phyloP scores from a whole-genome alignment of 257 asterid species.

The Solanum medicagineum region DNA sequence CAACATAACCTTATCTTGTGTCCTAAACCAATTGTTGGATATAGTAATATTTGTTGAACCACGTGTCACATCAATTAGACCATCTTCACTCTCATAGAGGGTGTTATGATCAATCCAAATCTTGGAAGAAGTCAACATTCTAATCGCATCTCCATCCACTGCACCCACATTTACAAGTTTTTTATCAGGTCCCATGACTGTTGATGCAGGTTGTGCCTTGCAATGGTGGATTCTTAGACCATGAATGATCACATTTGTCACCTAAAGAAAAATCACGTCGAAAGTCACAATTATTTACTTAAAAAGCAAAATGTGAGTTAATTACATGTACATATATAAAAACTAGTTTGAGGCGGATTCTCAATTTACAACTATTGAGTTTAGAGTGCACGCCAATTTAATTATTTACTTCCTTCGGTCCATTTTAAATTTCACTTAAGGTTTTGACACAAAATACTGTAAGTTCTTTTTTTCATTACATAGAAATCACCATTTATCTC shows the following conservation, averaged over 20 bases:
- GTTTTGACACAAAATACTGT: too few relatives aligned
- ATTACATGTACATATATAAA: not conserved
- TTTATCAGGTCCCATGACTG: conserved; percentile 36
- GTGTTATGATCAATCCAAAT: conserved; percentile 87
- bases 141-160: conserved; percentile 68
- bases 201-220: conserved; percentile 38
- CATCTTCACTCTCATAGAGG: conserved; percentile 43
- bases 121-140: conserved; percentile 44
- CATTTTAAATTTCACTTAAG: not conserved
- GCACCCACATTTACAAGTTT: conserved; percentile 30
- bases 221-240: conserved; percentile 57
- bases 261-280: conserved; percentile 15
- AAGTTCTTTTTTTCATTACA: too few relatives aligned
- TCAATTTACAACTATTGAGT: not conserved
- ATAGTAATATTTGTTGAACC: conserved; percentile 71
- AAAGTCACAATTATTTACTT: not conserved
- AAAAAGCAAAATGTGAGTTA: not conserved
- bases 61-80: conserved; percentile 65
- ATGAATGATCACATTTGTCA: conserved; percentile 62
- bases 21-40: conserved; percentile 66
- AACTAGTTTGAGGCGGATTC: not conserved
- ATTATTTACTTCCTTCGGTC: not conserved
- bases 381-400: not conserved
- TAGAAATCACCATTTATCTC: not conserved
- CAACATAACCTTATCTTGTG: conserved; percentile 74